Base-by-base conservation (phyloP, 768 basidiomycete species). In the Fomitopsis pulvina region DNA sequence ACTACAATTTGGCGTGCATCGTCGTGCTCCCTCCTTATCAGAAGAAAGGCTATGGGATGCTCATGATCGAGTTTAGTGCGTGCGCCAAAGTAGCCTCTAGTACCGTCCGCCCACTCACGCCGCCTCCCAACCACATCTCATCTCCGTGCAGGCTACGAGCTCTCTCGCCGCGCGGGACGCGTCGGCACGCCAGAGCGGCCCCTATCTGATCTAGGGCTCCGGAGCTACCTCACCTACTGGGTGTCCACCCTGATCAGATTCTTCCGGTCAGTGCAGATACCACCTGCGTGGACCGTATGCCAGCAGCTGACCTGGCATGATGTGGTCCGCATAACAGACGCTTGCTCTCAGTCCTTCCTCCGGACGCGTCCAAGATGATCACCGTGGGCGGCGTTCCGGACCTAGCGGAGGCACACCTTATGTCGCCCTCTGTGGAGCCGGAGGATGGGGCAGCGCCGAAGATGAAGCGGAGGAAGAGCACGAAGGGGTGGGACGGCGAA, bases 61-160 rank as follows among this genome's bases (percentile, higher is more conserved):
- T 98, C 22, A 77, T 99, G 77, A 97, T 98, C 55, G 95, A 99
- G 70, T 96, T 98, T 73, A 98, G 95, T 95, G 62, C 39, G 91
- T 37, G 29, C 38, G 2, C 14, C 32, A 18, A 41, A 14, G 43
- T 22, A 18, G 29, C 22, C 30, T 39, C 7, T 21, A 32, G 40
- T 5, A 20, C n/a, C n/a, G 18, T 22, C 14, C 28, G 11, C 21
- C 7, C 11, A 47, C 28, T 37, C 12, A 47, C 21, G 45, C 12
- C 28, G 16, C 25, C 8, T 20, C 22, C 2, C 41, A 30, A 6
- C n/a, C n/a, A n/a, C n/a, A 28, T 7, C 34, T 44, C 3, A 9
- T 27, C 28, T 57, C 7, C 28, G 44, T 28, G 7, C 41, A 97
- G 94, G 94, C 66, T 99, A 99, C 60, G 92, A 95, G 63, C 73